Evolutionary conservation across 805 yeast genomes (phyloP).

Genomic region (Saccharomyces eubayanus): DNA sequence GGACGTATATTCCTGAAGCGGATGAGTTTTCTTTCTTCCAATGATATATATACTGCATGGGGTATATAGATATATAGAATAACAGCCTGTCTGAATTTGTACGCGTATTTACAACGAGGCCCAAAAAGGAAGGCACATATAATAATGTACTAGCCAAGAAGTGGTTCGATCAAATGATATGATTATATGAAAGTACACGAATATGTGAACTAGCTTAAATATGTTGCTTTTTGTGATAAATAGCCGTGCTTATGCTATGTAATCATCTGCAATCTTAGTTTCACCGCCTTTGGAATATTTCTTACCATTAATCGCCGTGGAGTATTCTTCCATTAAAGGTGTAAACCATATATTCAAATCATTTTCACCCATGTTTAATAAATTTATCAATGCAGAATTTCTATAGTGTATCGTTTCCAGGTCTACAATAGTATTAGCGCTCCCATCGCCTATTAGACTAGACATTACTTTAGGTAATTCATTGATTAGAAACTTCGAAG

Average conservation of each 20-base stretch:
- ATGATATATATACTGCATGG: not conserved
- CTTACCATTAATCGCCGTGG: not conserved
- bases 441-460: slow-evolving; percentile 13
- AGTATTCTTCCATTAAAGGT: slow-evolving; percentile 17
- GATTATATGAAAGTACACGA: not conserved
- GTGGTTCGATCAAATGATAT: not conserved
- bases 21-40: not conserved
- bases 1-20: not conserved
- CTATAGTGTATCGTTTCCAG: slow-evolving; percentile 21
- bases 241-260: not conserved
- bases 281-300: not conserved
- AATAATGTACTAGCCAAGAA: not conserved
- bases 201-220: too few species aligned
- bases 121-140: not conserved
- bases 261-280: not conserved
- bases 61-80: not conserved
- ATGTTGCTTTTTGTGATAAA: not conserved
- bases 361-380: slow-evolving; percentile 11
- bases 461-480: slow-evolving; percentile 23
- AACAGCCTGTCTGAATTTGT: not conserved
- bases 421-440: slow-evolving; percentile 15
- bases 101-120: not conserved
- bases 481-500: slow-evolving; percentile 12
- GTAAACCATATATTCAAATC: slow-evolving; percentile 19
- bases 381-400: slow-evolving; percentile 16